phyloP scores from a whole-genome alignment of 495 filamentous ascomycete species.

The Aspergillus coremiiformis region DNA sequence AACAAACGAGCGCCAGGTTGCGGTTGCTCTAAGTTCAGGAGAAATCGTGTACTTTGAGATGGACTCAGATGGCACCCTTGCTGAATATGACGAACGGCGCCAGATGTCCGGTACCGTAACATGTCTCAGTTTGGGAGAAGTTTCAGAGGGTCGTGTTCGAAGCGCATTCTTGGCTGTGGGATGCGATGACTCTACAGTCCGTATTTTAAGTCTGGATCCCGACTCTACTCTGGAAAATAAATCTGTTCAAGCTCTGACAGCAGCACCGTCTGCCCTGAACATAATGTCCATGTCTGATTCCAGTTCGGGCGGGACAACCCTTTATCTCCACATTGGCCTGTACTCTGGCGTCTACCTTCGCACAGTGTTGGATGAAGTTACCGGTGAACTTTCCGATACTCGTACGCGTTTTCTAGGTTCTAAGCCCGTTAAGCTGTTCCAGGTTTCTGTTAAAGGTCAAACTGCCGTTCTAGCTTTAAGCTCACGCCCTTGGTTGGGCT shows the following conservation, averaged over 20 bases:
- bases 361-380: constrained; percentile 88
- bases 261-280: constrained; percentile 78
- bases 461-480: constrained; percentile 85
- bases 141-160: constrained; percentile 78
- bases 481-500: constrained; percentile 88
- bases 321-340: constrained; percentile 91
- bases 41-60: constrained; percentile 98
- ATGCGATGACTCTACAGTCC: constrained; percentile 91
- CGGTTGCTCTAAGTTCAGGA: constrained; percentile 85
- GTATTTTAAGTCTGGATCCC: constrained; percentile 83
- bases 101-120: constrained; percentile 96
- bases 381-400: constrained; percentile 89
- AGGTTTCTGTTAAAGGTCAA: constrained; percentile 74
- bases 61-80: constrained; percentile 81
- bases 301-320: constrained; percentile 64
- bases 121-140: constrained; percentile 84
- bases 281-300: constrained; percentile 95
- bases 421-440: constrained; percentile 78
- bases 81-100: constrained; percentile 91
- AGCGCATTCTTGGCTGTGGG: constrained; percentile 91
- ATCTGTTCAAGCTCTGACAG: constrained; percentile 86
- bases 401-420: constrained; percentile 89
- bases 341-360: constrained; percentile 92
- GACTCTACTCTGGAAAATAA: constrained; percentile 86
- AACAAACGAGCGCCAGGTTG: constrained; percentile 88